These are phyloP conservation scores for Picea sitchensis DNA, from an alignment of 75 land plant genomes.

Conservation along the genomic window DNA sequence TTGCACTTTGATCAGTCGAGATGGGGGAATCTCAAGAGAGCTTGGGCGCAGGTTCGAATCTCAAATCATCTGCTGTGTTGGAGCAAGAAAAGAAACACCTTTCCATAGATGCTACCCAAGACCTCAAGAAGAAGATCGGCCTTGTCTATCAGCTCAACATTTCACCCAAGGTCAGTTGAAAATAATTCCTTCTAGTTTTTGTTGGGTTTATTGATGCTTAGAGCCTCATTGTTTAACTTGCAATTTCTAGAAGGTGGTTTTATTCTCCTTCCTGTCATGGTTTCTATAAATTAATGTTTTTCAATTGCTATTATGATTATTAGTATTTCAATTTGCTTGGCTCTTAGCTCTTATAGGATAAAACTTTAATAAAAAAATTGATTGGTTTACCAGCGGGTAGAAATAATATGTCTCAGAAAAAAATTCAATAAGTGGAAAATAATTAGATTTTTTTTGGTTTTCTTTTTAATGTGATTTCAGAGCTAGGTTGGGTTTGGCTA, in stretches of 20 bases:
- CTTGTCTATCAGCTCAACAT: slow-evolving; percentile 90
- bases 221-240: not conserved
- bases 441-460: too few relatives aligned
- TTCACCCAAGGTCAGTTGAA: slow-evolving; percentile 66
- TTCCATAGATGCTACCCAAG: slow-evolving; percentile 67
- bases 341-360: too few relatives aligned
- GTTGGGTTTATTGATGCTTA: not conserved
- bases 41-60: slow-evolving; percentile 16
- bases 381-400: too few relatives aligned
- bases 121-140: slow-evolving; percentile 66
- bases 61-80: slow-evolving; percentile 73
- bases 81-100: slow-evolving; percentile 78
- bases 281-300: too few relatives aligned
- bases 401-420: too few relatives aligned
- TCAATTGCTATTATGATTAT: too few relatives aligned
- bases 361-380: too few relatives aligned
- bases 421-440: too few relatives aligned
- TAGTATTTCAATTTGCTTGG: too few relatives aligned
- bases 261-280: too few relatives aligned
- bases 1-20: not conserved
- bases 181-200: slow-evolving; percentile 7
- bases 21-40: slow-evolving; percentile 9
- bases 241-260: not conserved
- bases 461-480: too few relatives aligned
- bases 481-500: too few relatives aligned